Evolutionary conservation across 768 basidiomycete genomes (phyloP), one percentile per base, ranked within the genome.

Genomic region (Melanogaster broomeanus): DNA sequence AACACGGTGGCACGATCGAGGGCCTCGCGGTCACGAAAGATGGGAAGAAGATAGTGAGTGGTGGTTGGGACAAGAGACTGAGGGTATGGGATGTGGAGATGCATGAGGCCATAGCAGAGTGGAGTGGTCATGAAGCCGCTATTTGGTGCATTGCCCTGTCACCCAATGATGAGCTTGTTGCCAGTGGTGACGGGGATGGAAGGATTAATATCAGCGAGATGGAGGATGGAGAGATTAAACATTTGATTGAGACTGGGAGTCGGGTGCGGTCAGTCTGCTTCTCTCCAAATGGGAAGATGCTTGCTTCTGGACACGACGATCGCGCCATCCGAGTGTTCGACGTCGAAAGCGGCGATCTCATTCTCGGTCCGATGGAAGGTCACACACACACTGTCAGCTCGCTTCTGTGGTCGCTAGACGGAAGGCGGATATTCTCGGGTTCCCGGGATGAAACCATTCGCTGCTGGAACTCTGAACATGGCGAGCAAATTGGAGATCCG

Each of bases 341-440:
- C 25, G 24, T 25, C 22, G 24, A 25, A 5, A 41, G 12, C 21
- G 40, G 40, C 7, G 15, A 25, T 15, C 24, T 18, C 13, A 22
- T 40, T 22, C 4, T 49, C 11, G 38, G 22, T 10, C 42, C 45
- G 4, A 18, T 38, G 5, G n/a, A 19, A 9, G 40, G 40, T 27
- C 51, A 43, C 22, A 16, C 2, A 13, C 10, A 15, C 3, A 1
- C 1, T 4, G 27, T 55, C 13, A 6, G 1, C 6, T 30, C 18
- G 31, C 16, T 61, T 5, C n/a, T 45, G 3, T 61, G 61, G 60
- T 55, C 61, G 15, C 43, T 0, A 4, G 57, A 59, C 28, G 60
- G 60, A 6, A 48, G 21, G 28, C 47, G 6, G 4, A 18, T 61
- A 12, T 59, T 51, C 42, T 51, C 57, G 25, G 13, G 4, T 2